These are phyloP conservation scores for Apiospora aurea DNA, from an alignment of 2,329 filamentous ascomycete species.

Conservation along the genomic window DNA sequence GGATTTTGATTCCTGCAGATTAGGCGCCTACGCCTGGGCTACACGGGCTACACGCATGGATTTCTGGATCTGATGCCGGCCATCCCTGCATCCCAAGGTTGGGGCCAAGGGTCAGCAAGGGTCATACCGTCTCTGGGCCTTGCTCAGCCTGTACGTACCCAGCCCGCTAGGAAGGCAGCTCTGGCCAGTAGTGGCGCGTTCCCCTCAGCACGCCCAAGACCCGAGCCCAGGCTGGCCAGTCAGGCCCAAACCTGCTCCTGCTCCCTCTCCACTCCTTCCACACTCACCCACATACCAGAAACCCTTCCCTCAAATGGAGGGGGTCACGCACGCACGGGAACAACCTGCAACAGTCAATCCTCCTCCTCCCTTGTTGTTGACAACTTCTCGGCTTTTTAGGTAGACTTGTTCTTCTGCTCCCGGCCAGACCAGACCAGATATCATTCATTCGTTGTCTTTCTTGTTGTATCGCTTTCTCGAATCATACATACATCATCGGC, in stretches of 20 bases:
- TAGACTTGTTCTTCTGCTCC: slow-evolving; percentile 14
- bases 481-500: background rate
- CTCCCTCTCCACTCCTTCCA: background rate
- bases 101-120: slow-evolving; percentile 16
- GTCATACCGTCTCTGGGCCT: background rate
- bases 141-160: background rate
- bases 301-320: slow-evolving; percentile 22
- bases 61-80: slow-evolving; percentile 23
- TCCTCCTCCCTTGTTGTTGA: slow-evolving; percentile 11
- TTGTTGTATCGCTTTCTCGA: background rate
- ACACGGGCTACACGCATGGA: slow-evolving; percentile 12
- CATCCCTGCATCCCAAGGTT: slow-evolving; percentile 11
- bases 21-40: slow-evolving; percentile 9
- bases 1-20: slow-evolving; percentile 19
- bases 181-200: slow-evolving; percentile 8
- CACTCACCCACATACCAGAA: slow-evolving; percentile 16
- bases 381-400: background rate
- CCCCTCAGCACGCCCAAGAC: slow-evolving; percentile 7
- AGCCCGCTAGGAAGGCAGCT: background rate
- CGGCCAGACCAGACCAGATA: slow-evolving; percentile 9
- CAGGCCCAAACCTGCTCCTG: background rate
- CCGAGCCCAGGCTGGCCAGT: slow-evolving; percentile 1
- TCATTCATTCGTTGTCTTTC: slow-evolving; percentile 9
- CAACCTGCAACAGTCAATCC: slow-evolving; percentile 15
- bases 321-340: slow-evolving; percentile 18